Conservation (phyloP, 2,329 filamentous ascomycete species). For the Xylariaceae sp. region DNA sequence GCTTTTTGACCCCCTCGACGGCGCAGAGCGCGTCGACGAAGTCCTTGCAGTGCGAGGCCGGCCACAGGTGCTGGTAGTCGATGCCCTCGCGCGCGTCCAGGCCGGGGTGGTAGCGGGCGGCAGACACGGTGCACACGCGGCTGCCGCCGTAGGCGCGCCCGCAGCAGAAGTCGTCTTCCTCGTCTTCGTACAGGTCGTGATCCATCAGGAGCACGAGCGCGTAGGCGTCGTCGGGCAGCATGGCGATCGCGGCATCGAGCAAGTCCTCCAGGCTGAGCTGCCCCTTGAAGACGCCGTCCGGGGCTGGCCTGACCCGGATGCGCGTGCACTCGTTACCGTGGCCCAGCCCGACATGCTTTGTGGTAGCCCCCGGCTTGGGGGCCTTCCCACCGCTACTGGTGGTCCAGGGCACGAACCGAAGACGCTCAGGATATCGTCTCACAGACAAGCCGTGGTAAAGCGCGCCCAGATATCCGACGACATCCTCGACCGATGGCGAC, state of each 20-base stretch:
- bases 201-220: slow-evolving; percentile 48
- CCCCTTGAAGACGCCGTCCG: slow-evolving; percentile 36
- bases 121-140: slow-evolving; percentile 54
- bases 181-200: slow-evolving; percentile 58
- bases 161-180: slow-evolving; percentile 60
- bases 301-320: slow-evolving; percentile 42
- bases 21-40: slow-evolving; percentile 37
- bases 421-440: slow-evolving; percentile 29
- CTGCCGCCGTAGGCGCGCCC: slow-evolving; percentile 59
- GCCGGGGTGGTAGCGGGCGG: slow-evolving; percentile 51
- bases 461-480: slow-evolving; percentile 30
- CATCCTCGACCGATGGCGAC: slow-evolving; percentile 21
- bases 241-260: slow-evolving; percentile 45
- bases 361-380: slow-evolving; percentile 2
- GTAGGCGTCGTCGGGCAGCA: slow-evolving; percentile 51
- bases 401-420: slow-evolving; percentile 45
- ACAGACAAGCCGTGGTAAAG: slow-evolving; percentile 50
- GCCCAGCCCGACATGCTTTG: slow-evolving; percentile 8
- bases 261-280: slow-evolving; percentile 57
- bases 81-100: slow-evolving; percentile 32
- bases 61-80: slow-evolving; percentile 53
- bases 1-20: slow-evolving; percentile 7
- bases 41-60: slow-evolving; percentile 49
- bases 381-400: slow-evolving; percentile 12
- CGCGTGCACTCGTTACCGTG: slow-evolving; percentile 31